Base-by-base conservation (phyloP, 2,329 filamentous ascomycete species). In the Microsporum ferrugineum region DNA sequence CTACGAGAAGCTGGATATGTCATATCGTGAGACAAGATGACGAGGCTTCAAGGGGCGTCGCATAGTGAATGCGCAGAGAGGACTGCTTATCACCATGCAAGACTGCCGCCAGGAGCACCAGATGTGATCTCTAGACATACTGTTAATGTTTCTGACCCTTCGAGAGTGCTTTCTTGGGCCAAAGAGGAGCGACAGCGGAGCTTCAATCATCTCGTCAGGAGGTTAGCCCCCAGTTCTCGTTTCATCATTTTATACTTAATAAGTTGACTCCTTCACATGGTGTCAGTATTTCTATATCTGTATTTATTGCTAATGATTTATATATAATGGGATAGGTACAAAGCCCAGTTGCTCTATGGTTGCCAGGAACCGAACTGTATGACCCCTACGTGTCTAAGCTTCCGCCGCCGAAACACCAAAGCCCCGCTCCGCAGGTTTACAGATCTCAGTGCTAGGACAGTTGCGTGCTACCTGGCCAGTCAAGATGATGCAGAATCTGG, bases 381-480 rank as follows among this genome's bases (percentile, higher is more conserved):
- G 39, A 92, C 85, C 1, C 76, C 89, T 12, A 92, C 89, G 12
- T 96, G 91, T 75, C 87, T 92, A 69, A 90, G 86, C 63, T 90
- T 84, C 71, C 84, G 88, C 60, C 87, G 82, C 72, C 82, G 88
- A 65, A 76, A 86, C 45, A 81, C 84, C 38, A 83, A 84, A 65
- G 82, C 82, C 0, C 89, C 89, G 1, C 82, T 90, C 66, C 85
- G 89, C 63, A 82, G 87, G 68, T 94, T 91, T 68, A 95, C 87
- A 61, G 82, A 87, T 27, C 84, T 90, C 53, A 95, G 89, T 68
- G 90, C 91, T 6, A 83, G 89, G 68, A 89, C 88, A 1, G 75
- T 96, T 36, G 91, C 91, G 10, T 83, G 89, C 61, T 89, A 88
- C 68, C 80, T 95, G 58, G 89, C 90, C 7, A 88, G 87, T 68